phyloP scores from a whole-genome alignment of 352 stramenopile genomes.

The Phytophthora pini region DNA sequence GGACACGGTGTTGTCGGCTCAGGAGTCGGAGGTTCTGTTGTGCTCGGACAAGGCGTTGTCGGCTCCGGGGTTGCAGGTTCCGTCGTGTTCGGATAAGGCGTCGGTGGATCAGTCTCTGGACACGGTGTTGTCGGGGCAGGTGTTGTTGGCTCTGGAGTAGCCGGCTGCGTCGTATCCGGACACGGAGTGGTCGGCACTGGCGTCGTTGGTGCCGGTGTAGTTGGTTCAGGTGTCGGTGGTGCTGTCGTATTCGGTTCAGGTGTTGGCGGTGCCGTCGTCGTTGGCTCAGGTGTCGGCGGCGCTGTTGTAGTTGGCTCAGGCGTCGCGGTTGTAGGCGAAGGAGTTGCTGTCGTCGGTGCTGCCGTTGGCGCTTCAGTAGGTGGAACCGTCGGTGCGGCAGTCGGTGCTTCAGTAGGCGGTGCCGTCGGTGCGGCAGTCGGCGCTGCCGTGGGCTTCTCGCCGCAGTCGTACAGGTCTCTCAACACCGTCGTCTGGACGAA shows the following conservation, averaged over 20 bases:
- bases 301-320: constrained; percentile 3
- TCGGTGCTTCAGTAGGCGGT: not conserved
- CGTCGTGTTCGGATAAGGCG: not conserved
- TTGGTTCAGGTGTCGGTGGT: constrained; percentile 2
- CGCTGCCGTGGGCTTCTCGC: constrained; percentile 17
- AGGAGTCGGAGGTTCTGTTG: not conserved
- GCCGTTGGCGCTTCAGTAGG: constrained; percentile 1
- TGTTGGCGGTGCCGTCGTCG: not conserved
- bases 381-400: constrained; percentile 2
- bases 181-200: not conserved
- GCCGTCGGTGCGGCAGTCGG: constrained; percentile 6
- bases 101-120: not conserved
- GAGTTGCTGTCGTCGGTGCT: constrained; percentile 1
- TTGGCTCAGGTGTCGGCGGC: constrained; percentile 5
- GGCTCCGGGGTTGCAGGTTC: not conserved
- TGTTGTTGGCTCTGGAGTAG: constrained; percentile 9
- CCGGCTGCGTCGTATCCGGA: not conserved
- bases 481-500: constrained; percentile 31
- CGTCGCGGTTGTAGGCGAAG: not conserved
- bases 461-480: constrained; percentile 31
- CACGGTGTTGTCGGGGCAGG: not conserved
- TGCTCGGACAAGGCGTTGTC: constrained; percentile 1
- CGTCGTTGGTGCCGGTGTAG: not conserved
- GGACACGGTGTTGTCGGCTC: constrained; percentile 5
- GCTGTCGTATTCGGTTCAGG: not conserved